A percentile compares a stretch with the other conserved stretches of the same genome.
phyloP scores from a whole-genome alignment of 352 stramenopile species.

The Phytophthora melonis region DNA sequence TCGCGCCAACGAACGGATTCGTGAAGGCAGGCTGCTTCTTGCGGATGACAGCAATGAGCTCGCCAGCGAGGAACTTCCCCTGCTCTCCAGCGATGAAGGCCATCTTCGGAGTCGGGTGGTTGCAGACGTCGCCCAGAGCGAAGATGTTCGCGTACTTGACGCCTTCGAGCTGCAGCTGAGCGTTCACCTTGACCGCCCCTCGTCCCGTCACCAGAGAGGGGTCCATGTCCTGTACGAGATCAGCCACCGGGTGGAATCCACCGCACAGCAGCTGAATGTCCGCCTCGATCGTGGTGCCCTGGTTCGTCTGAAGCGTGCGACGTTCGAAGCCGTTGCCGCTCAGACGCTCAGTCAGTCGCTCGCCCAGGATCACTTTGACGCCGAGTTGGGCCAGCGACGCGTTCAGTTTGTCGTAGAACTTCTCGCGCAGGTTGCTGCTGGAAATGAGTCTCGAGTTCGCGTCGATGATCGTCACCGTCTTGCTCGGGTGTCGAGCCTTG shows the following conservation, averaged over 20 bases:
- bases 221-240: conserved; percentile 55
- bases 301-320: conserved; percentile 52
- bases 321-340: conserved; percentile 51
- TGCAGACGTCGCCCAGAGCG: conserved; percentile 62
- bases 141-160: conserved; percentile 61
- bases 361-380: conserved; percentile 63
- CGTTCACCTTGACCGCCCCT: conserved; percentile 61
- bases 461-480: conserved; percentile 69
- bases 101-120: conserved; percentile 59
- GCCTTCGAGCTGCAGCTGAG: conserved; percentile 57
- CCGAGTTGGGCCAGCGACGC: conserved; percentile 45
- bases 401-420: conserved; percentile 48
- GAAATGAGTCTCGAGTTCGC: conserved; percentile 44
- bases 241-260: conserved; percentile 44
- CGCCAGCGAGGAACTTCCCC: conserved; percentile 47
- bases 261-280: conserved; percentile 67
- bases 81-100: conserved; percentile 54
- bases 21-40: conserved; percentile 35
- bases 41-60: conserved; percentile 40
- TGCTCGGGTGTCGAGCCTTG: conserved; percentile 57
- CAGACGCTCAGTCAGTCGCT: conserved; percentile 57
- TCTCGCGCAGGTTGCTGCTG: conserved; percentile 51
- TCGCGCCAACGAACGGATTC: conserved; percentile 36
- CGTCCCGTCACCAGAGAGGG: conserved; percentile 44
- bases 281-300: conserved; percentile 60